Conservation (phyloP, 164 flowering plant species). For the Vitis riparia region DNA sequence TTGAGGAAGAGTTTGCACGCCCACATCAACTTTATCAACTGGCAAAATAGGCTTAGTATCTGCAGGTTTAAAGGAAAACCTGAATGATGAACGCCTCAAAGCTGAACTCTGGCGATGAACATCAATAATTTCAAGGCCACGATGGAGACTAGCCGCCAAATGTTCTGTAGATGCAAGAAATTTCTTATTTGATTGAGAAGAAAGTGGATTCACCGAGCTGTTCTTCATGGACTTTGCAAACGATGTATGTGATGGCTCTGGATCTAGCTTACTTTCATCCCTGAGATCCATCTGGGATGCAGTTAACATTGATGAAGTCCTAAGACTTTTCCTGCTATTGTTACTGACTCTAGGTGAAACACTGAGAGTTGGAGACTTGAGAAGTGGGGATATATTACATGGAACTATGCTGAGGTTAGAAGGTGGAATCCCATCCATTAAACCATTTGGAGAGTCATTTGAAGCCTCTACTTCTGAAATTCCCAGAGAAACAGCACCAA, state of each 20-base stretch:
- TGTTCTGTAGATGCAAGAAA: conserved; percentile 46
- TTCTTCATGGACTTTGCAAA: conserved; percentile 35
- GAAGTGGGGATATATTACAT: conserved; percentile 44
- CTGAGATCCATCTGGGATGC: conserved; percentile 55
- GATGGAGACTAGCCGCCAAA: conserved; percentile 85
- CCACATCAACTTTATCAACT: conserved; percentile 67
- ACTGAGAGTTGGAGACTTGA: conserved; percentile 69
- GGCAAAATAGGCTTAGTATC: conserved; percentile 47
- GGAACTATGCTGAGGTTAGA: conserved; percentile 42
- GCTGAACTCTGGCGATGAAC: conserved; percentile 57
- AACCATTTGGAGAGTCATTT: conserved; percentile 16
- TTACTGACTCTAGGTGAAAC: conserved; percentile 59
- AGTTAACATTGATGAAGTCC: conserved; percentile 53
- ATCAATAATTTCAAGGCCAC: conserved; percentile 78
- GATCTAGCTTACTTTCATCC: conserved; percentile 13
- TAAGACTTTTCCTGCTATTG: conserved; percentile 73
- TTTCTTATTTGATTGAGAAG: conserved; percentile 31
- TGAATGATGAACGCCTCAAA: conserved; percentile 67
- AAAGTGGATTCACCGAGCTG: conserved; percentile 23
- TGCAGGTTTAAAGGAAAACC: conserved; percentile 63
- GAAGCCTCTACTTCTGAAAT: conserved; percentile 14
- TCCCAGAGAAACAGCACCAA: conserved; percentile 17
- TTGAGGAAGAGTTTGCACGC: conserved; percentile 65
- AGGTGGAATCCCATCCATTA: conserved; percentile 26
- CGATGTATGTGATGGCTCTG: conserved; percentile 33